Conservation (phyloP, 2,329 filamentous ascomycete species). For the Fusarium euwallaceae region DNA sequence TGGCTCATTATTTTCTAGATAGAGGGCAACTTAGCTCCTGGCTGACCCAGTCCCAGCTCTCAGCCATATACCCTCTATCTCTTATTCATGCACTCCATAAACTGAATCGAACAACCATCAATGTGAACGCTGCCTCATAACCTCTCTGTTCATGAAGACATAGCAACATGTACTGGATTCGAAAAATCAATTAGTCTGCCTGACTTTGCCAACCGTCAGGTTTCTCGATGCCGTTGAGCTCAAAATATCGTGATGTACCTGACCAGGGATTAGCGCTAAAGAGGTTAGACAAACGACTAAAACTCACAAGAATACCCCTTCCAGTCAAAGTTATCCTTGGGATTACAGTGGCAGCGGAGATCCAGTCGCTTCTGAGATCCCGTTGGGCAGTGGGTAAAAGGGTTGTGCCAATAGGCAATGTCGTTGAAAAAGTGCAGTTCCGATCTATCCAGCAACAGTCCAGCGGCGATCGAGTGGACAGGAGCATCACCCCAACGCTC, state of each 20-base stretch:
- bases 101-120: background rate
- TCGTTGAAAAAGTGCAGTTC: slow-evolving; percentile 99
- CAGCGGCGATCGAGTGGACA: slow-evolving; percentile 94
- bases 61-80: background rate
- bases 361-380: slow-evolving; percentile 86
- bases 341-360: slow-evolving; percentile 94
- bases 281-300: background rate
- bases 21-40: background rate
- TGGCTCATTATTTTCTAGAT: background rate
- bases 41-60: background rate
- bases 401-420: slow-evolving; percentile 97
- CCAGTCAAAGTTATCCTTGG: slow-evolving; percentile 99
- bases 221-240: slow-evolving; percentile 83
- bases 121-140: background rate
- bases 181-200: background rate
- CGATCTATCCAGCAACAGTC: slow-evolving; percentile 88
- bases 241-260: slow-evolving; percentile 84
- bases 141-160: background rate
- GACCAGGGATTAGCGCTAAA: background rate
- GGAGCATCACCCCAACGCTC: slow-evolving; percentile 98
- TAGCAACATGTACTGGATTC: background rate
- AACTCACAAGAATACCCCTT: slow-evolving; percentile 94
- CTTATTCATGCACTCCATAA: background rate
- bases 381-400: slow-evolving; percentile 97
- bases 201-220: slow-evolving; percentile 74